Evolutionary conservation across 2,329 filamentous ascomycete genomes (phyloP).

Genomic region (Pleomassaria siparia): DNA sequence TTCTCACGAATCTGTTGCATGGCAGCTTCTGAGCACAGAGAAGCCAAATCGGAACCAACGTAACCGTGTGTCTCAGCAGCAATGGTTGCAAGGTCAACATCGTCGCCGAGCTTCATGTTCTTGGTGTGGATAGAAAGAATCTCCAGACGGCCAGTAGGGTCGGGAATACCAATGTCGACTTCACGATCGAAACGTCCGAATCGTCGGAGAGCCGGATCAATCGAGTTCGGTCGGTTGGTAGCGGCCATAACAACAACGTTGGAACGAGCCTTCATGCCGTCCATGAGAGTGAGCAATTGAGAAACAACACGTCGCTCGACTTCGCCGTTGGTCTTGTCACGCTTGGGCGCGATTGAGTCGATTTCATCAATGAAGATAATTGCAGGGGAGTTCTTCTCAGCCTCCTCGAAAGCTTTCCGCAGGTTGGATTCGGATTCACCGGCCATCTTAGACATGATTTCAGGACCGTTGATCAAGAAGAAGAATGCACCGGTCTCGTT

Average conservation of each 20-base stretch:
- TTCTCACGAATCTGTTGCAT: conserved; percentile 99
- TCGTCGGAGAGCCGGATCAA: conserved; percentile 94
- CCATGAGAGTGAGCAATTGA: conserved; percentile 95
- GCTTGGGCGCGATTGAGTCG: conserved; percentile 98
- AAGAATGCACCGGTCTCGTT: conserved; percentile 99
- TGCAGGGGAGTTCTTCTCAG: conserved; percentile 97
- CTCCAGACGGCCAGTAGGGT: conserved; percentile 96
- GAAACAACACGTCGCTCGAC: conserved; percentile 98
- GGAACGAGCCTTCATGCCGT: conserved; percentile 98
- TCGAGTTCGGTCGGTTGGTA: conserved; percentile 98
- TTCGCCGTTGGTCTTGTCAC: conserved; percentile 99
- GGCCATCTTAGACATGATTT: conserved; percentile 99
- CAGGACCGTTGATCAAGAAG: conserved; percentile 98
- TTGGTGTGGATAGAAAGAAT: conserved; percentile 99
- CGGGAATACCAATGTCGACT: conserved; percentile 96
- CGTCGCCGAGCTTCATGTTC: conserved; percentile 99
- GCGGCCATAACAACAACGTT: conserved; percentile 99
- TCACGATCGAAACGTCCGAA: conserved; percentile 99
- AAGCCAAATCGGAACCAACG: conserved; percentile 96
- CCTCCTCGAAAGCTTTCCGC: conserved; percentile 98
- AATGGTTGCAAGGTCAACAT: conserved; percentile 95
- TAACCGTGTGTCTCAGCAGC: conserved; percentile 98
- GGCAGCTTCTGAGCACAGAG: conserved; percentile 96
- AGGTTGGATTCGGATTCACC: conserved; percentile 98
- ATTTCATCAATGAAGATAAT: conserved; percentile 99